A percentile compares a stretch with the other conserved stretches of the same genome.
Evolutionary conservation across 495 filamentous ascomycete species (phyloP).

Genomic region (Cercophora samala): DNA sequence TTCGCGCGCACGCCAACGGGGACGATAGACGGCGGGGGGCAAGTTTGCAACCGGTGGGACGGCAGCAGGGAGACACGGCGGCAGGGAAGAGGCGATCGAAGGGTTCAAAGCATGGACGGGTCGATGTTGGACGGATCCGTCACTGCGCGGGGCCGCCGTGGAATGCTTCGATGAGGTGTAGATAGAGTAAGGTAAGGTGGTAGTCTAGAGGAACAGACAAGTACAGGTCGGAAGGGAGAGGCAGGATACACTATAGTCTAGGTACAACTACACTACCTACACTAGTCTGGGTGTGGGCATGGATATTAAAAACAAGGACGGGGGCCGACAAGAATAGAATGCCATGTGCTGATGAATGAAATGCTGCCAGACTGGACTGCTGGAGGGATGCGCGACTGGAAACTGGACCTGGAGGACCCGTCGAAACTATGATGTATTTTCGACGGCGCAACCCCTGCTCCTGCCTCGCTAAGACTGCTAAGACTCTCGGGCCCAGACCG

Average conservation of each 20-base stretch:
- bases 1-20: background rate
- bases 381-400: background rate
- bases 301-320: no score
- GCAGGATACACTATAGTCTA: no score
- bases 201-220: no score
- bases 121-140: background rate
- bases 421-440: conserved; percentile 27
- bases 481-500: background rate
- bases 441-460: conserved; percentile 22
- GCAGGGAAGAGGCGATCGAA: background rate
- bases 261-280: no score
- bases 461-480: background rate
- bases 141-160: background rate
- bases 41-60: background rate
- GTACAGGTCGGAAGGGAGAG: background rate
- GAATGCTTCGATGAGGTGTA: background rate
- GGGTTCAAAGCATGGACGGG: background rate
- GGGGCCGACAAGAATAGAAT: background rate
- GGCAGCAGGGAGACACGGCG: background rate
- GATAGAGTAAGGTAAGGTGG: background rate
- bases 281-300: no score
- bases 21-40: background rate
- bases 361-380: no score
- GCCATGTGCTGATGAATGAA: background rate
- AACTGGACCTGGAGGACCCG: background rate